Conservation (phyloP, 2,329 filamentous ascomycete genomes). For the Aspergillus ustus region DNA sequence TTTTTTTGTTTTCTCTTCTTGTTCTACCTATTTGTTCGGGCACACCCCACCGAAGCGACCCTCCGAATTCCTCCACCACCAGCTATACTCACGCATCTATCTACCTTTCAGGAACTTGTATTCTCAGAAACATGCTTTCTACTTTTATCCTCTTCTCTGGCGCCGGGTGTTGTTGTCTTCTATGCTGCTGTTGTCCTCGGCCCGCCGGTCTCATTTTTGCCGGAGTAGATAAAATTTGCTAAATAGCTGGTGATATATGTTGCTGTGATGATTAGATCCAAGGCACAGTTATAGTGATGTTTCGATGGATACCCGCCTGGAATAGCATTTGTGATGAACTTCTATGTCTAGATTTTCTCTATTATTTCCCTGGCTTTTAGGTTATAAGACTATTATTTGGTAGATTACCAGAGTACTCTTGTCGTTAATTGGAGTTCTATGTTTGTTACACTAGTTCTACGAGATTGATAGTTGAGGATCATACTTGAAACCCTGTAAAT, state of each 20-base stretch:
- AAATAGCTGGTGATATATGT: slow-evolving; percentile 7
- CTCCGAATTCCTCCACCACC: neutral
- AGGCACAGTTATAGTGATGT: slow-evolving; percentile 5
- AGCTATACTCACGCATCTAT: neutral
- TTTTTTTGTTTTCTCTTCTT: slow-evolving; percentile 11
- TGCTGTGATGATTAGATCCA: slow-evolving; percentile 7
- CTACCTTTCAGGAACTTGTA: slow-evolving; percentile 8
- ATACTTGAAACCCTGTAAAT: too few species aligned
- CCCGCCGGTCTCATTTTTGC: neutral
- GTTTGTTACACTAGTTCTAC: too few species aligned
- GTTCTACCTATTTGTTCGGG: slow-evolving; percentile 17
- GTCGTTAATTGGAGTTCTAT: neutral
- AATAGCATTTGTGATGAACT: slow-evolving; percentile 6
- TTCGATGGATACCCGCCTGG: slow-evolving; percentile 14
- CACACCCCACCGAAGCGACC: neutral
- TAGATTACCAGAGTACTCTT: neutral
- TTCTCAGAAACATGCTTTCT: slow-evolving; percentile 12
- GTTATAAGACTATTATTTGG: neutral
- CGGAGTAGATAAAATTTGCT: slow-evolving; percentile 11
- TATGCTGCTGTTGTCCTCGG: neutral
- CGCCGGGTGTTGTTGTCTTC: slow-evolving; percentile 15
- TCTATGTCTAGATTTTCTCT: neutral
- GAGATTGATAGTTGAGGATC: neutral
- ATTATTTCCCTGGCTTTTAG: neutral
- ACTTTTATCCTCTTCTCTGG: neutral